These are phyloP conservation scores for Stromatinia cepivora DNA, from an alignment of 2,329 filamentous ascomycete species.

Conservation along the genomic window DNA sequence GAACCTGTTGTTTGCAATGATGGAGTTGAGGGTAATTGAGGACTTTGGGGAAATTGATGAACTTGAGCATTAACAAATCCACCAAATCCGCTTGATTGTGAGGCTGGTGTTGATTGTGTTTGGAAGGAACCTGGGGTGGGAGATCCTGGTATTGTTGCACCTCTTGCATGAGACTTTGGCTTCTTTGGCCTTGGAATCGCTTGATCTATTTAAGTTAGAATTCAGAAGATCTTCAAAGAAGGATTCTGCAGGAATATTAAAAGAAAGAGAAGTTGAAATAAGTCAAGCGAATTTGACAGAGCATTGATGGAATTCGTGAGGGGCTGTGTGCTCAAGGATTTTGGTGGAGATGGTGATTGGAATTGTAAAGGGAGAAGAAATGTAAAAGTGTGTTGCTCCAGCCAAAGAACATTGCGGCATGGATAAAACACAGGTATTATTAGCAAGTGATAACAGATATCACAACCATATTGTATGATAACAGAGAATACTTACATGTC, in stretches of 20 bases:
- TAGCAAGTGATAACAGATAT: neutral
- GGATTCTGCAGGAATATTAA: neutral
- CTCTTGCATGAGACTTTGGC: constrained; percentile 15
- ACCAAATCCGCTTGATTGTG: neutral
- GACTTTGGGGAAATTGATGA: neutral
- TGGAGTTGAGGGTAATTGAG: constrained; percentile 7
- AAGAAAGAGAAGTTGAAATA: neutral
- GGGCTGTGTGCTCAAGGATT: neutral
- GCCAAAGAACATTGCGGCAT: neutral
- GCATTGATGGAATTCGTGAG: neutral
- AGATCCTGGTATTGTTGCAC: constrained; percentile 13
- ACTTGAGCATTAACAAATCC: neutral
- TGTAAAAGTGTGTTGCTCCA: neutral
- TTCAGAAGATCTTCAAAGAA: neutral
- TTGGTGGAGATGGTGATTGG: neutral
- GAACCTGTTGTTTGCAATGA: constrained; percentile 8
- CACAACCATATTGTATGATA: neutral
- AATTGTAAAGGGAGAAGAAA: neutral
- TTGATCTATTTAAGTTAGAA: constrained; percentile 24
- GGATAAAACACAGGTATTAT: constrained; percentile 18
- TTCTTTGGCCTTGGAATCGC: constrained; percentile 1
- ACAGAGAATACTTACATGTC: constrained; percentile 13
- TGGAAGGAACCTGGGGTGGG: constrained; percentile 1
- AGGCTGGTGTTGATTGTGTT: neutral
- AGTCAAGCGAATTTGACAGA: neutral